Percentiles rank a stretch among this genome's conserved stretches.
phyloP scores from a whole-genome alignment of 257 asterid species.

The Ocimum tenuiflorum region DNA sequence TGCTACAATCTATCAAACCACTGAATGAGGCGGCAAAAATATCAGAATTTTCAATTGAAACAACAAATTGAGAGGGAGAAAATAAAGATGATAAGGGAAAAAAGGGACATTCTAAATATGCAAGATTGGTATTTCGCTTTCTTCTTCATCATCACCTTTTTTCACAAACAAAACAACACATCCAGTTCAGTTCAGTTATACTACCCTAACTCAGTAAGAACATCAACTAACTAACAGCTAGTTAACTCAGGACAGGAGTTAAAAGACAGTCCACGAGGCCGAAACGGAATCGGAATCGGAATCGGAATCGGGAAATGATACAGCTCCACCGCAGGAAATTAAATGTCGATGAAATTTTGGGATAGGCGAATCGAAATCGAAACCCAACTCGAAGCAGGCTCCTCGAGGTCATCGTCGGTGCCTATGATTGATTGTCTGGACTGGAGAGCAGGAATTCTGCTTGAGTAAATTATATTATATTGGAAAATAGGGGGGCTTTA shows the following conservation, averaged over 20 bases:
- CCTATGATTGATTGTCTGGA: too few species aligned
- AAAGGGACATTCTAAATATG: too few species aligned
- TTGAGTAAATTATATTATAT: too few species aligned
- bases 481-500: too few species aligned
- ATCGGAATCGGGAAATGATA: slow-evolving; percentile 30
- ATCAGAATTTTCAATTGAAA: too few species aligned
- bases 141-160: not conserved
- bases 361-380: slow-evolving; percentile 46
- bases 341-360: slow-evolving; percentile 37
- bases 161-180: too few species aligned
- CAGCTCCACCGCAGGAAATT: slow-evolving; percentile 60
- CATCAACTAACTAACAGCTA: not conserved
- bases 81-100: not conserved
- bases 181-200: not conserved
- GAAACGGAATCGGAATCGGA: slow-evolving; percentile 31
- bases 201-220: not conserved
- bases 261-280: slow-evolving; percentile 7
- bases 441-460: slow-evolving; percentile 53
- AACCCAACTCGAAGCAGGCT: slow-evolving; percentile 62
- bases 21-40: too few species aligned
- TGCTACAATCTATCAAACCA: too few species aligned
- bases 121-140: not conserved
- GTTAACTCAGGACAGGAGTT: too few species aligned
- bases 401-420: slow-evolving; percentile 57
- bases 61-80: not conserved